phyloP scores from a whole-genome alignment of 2,329 filamentous ascomycete genomes.

The Cyclaneusma minus region DNA sequence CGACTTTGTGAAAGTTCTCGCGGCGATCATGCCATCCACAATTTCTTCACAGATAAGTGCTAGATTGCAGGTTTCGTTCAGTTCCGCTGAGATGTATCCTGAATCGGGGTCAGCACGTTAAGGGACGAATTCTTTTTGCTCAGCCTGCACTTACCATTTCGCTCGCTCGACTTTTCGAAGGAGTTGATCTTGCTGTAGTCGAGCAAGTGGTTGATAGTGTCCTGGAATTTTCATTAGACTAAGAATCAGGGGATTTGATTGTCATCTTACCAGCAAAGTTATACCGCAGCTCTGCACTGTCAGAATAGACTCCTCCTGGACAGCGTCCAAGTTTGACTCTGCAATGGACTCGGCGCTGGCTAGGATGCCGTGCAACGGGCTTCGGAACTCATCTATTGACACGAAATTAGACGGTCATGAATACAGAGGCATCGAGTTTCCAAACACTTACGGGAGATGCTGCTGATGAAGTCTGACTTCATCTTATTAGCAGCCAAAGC shows the following conservation, averaged over 20 bases:
- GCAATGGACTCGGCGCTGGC: slow-evolving; percentile 34
- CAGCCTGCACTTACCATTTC: no score
- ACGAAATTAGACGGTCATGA: no score
- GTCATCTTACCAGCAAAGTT: slow-evolving; percentile 24
- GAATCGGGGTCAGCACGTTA: no score
- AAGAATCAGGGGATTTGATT: no score
- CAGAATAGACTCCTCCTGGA: slow-evolving; percentile 28
- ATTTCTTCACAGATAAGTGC: slow-evolving; percentile 16
- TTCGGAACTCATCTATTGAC: slow-evolving; percentile 14
- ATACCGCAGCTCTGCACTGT: slow-evolving; percentile 34
- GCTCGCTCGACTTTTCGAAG: slow-evolving; percentile 8
- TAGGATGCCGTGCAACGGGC: slow-evolving; percentile 29
- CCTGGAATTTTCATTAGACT: slow-evolving; percentile 10
- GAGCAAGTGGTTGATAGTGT: slow-evolving; percentile 36
- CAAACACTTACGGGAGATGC: slow-evolving; percentile 12
- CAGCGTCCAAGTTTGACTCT: slow-evolving; percentile 28
- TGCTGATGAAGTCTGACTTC: slow-evolving; percentile 15
- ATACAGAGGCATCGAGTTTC: not conserved
- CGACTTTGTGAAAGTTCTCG: slow-evolving; percentile 7
- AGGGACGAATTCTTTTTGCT: no score
- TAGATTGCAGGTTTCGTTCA: slow-evolving; percentile 13
- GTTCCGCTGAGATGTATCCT: slow-evolving; percentile 12
- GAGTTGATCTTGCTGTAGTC: slow-evolving; percentile 39
- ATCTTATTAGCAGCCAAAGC: slow-evolving; percentile 13
- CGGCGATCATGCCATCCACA: slow-evolving; percentile 16